Percentiles rank a stretch among this genome's conserved stretches.
Evolutionary conservation across 495 filamentous ascomycete genomes (phyloP).

Genomic region (Chaetomidium leptoderma): DNA sequence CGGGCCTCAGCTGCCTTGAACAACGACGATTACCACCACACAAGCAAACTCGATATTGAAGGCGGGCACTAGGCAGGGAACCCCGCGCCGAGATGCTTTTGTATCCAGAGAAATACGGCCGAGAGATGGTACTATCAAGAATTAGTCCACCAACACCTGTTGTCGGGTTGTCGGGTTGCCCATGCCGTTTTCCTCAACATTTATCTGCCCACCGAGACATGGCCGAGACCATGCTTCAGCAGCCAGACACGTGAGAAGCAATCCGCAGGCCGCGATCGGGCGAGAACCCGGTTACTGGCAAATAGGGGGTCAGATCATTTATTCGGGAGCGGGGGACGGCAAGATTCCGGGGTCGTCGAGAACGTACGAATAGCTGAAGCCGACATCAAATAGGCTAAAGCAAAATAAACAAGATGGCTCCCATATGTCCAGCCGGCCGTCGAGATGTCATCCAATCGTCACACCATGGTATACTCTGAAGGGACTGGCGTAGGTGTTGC

Average conservation of each 20-base stretch:
- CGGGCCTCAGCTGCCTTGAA: neutral
- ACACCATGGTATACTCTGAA: no score
- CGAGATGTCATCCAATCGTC: no score
- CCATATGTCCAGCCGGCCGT: no score
- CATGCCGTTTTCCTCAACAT: neutral
- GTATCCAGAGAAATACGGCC: no score
- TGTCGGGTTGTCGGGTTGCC: no score
- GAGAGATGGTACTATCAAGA: no score
- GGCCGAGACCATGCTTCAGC: neutral
- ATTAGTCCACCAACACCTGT: neutral
- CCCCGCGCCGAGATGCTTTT: no score
- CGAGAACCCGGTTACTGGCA: constrained; percentile 4
- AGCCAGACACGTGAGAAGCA: neutral
- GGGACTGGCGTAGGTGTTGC: no score
- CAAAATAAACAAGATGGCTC: constrained; percentile 13
- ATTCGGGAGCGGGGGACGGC: constrained; percentile 1
- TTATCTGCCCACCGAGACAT: neutral
- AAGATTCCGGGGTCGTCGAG: neutral
- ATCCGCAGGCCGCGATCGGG: neutral
- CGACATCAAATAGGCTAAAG: neutral
- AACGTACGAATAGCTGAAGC: neutral
- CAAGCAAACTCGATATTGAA: no score
- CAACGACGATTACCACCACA: neutral
- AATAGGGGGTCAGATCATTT: neutral
- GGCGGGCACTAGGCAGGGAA: no score